These are phyloP conservation scores for Cynanchum wilfordii DNA, from an alignment of 257 asterid genomes.

Conservation along the genomic window DNA sequence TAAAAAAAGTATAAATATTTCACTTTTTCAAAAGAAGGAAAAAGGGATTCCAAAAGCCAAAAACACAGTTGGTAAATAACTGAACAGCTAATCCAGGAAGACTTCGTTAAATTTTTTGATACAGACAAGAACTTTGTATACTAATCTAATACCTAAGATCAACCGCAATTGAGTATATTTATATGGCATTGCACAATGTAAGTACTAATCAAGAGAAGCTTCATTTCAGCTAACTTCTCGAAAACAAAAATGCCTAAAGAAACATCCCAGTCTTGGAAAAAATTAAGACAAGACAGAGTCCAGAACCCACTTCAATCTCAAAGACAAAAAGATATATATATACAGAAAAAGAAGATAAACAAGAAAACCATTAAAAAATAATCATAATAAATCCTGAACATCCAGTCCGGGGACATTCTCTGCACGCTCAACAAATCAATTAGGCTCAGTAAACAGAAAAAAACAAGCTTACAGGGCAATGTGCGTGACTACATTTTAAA, in stretches of 20 bases:
- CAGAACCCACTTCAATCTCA: neutral
- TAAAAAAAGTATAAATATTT: too few species aligned
- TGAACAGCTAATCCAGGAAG: neutral
- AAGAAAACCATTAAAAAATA: neutral
- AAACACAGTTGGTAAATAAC: neutral
- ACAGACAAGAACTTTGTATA: neutral
- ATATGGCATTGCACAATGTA: neutral
- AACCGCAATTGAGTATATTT: too few species aligned
- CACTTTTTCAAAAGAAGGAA: neutral
- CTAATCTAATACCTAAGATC: neutral
- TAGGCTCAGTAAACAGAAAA: too few species aligned
- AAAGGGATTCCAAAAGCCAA: neutral
- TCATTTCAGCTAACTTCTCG: neutral
- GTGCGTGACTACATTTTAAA: neutral
- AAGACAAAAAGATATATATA: too few species aligned
- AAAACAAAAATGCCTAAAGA: neutral
- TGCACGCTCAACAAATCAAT: too few species aligned
- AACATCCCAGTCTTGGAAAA: neutral
- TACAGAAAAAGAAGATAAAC: too few species aligned
- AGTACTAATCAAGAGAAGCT: neutral
- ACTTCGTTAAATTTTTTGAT: neutral
- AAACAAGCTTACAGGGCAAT: too few species aligned
- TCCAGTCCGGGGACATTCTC: too few species aligned
- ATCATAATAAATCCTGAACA: neutral
- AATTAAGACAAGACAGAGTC: neutral